Percentiles rank a stretch among this genome's conserved stretches.
Evolutionary conservation across 768 basidiomycete species (phyloP).

Genomic region (Lanmaoa rubissima): DNA sequence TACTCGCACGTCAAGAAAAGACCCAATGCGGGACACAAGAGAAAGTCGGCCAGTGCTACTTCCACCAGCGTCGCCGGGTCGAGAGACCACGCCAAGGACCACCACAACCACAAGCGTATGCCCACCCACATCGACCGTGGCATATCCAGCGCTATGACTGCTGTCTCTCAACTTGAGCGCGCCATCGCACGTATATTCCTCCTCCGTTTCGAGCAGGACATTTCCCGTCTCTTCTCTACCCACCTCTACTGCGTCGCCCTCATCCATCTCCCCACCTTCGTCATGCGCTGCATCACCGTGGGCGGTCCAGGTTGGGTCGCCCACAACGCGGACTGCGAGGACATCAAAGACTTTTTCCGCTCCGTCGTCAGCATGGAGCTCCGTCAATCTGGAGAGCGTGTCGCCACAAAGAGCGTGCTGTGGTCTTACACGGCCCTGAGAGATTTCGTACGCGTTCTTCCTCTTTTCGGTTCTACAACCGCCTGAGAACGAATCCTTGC

Average conservation of each 20-base stretch:
- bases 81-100: slow-evolving; percentile 20
- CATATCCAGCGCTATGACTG: slow-evolving; percentile 54
- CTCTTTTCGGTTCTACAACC: neutral
- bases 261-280: slow-evolving; percentile 63
- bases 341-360: slow-evolving; percentile 73
- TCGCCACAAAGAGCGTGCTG: slow-evolving; percentile 75
- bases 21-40: slow-evolving; percentile 46
- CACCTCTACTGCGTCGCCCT: slow-evolving; percentile 63
- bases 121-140: slow-evolving; percentile 53
- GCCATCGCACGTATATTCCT: slow-evolving; percentile 67
- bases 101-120: slow-evolving; percentile 35
- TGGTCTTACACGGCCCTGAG: slow-evolving; percentile 78
- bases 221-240: slow-evolving; percentile 71
- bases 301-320: slow-evolving; percentile 70
- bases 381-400: slow-evolving; percentile 72
- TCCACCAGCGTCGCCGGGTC: slow-evolving; percentile 30
- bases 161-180: slow-evolving; percentile 66
- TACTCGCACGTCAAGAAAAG: slow-evolving; percentile 76
- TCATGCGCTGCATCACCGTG: slow-evolving; percentile 60
- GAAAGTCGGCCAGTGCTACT: slow-evolving; percentile 36
- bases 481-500: neutral
- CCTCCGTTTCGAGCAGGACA: slow-evolving; percentile 71
- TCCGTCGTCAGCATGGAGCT: slow-evolving; percentile 72
- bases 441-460: slow-evolving; percentile 59
- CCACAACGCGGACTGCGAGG: slow-evolving; percentile 62